A percentile compares a stretch with the other conserved stretches of the same genome.
Conservation (phyloP, 2,329 filamentous ascomycete genomes). For the Karstenula rhodostoma region DNA sequence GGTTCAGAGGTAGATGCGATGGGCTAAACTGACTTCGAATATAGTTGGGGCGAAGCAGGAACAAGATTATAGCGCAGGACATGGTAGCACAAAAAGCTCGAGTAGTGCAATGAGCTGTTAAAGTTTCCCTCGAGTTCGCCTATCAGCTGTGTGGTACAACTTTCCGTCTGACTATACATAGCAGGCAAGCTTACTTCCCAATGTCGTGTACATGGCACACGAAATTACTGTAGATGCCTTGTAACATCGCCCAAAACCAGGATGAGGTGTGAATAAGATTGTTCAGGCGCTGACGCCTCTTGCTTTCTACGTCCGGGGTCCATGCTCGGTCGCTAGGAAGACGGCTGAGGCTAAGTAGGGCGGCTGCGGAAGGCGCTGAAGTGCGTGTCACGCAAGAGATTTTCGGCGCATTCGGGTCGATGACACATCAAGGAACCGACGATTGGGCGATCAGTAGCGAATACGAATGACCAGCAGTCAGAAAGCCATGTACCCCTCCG, state of each 20-base stretch:
- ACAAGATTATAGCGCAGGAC: neutral
- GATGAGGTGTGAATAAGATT: conserved; percentile 6
- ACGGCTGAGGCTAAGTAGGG: conserved; percentile 2
- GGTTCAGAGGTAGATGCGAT: neutral
- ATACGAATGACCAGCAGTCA: neutral
- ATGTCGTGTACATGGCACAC: neutral
- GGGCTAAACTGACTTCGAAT: neutral
- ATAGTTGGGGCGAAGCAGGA: conserved; percentile 7
- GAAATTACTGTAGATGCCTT: neutral
- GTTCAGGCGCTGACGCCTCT: neutral
- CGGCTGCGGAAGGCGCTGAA: conserved; percentile 2
- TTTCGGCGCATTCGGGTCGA: conserved; percentile 1
- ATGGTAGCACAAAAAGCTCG: conserved; percentile 4
- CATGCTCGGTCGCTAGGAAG: neutral
- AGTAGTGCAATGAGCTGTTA: neutral
- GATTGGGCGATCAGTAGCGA: neutral
- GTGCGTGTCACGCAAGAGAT: conserved; percentile 9
- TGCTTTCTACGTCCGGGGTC: neutral
- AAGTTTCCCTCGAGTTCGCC: neutral
- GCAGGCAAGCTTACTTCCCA: neutral
- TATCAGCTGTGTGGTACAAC: neutral
- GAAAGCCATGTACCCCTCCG: neutral
- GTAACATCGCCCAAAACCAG: neutral
- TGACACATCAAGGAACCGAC: conserved; percentile 5
- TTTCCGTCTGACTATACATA: neutral